These are phyloP conservation scores for Nephelium lappaceum DNA, from an alignment of 345 rosid genomes.

Conservation along the genomic window DNA sequence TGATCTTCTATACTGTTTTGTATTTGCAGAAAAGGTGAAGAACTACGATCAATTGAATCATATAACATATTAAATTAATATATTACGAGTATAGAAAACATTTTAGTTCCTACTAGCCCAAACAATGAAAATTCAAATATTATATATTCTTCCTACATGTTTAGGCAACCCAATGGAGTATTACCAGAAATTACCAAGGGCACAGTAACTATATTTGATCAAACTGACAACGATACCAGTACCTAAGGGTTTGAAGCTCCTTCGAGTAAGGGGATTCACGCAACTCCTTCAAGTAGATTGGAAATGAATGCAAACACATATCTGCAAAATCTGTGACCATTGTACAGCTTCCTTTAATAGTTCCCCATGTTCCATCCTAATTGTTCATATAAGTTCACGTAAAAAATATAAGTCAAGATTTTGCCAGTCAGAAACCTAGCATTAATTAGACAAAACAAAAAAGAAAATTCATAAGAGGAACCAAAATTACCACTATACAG, in stretches of 20 bases:
- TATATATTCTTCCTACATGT: not conserved
- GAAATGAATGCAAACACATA: conserved; percentile 73
- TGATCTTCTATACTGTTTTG: not conserved
- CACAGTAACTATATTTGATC: not conserved
- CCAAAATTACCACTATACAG: conserved; percentile 55
- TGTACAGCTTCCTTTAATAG: conserved; percentile 72
- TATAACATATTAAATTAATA: not conserved
- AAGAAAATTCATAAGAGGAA: not conserved
- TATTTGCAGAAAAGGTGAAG: not conserved
- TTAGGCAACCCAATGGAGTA: not conserved
- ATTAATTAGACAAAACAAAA: not conserved
- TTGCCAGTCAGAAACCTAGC: not conserved
- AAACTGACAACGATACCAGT: conserved; percentile 10
- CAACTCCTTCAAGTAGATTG: conserved; percentile 61
- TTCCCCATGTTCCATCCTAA: conserved; percentile 91
- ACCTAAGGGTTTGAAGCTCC: conserved; percentile 72
- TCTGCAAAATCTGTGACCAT: conserved; percentile 76
- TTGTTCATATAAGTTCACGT: conserved; percentile 3
- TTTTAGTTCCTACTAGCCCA: not conserved
- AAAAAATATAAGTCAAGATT: conserved; percentile 2
- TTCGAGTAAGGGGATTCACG: conserved; percentile 54
- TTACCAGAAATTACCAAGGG: not conserved
- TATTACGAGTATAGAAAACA: not conserved
- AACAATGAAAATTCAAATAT: not conserved
- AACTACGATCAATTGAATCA: not conserved